Percentiles rank a stretch among this genome's conserved stretches.
Conservation (phyloP, 805 yeast species). For the Yarrowia sp. region DNA sequence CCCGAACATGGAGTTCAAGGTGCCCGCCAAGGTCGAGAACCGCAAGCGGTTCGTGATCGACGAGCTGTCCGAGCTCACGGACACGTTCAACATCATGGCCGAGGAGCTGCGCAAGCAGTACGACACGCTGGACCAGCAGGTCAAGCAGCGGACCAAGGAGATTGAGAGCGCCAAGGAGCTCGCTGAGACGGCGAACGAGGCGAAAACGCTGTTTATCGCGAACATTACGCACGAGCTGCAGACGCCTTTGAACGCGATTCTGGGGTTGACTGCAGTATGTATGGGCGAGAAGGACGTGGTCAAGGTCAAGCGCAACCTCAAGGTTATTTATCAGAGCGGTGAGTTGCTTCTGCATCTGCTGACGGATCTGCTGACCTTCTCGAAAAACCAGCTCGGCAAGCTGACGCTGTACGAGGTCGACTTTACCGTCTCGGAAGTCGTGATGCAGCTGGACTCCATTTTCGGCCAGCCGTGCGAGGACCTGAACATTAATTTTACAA, state of each 20-base stretch:
- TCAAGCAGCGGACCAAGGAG: conserved; percentile 79
- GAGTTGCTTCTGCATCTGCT: conserved; percentile 83
- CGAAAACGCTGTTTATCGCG: conserved; percentile 90
- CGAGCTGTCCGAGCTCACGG: conserved; percentile 80
- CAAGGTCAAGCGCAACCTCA: conserved; percentile 70
- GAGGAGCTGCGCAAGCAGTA: conserved; percentile 83
- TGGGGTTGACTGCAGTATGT: conserved; percentile 93
- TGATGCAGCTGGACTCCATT: conserved; percentile 79
- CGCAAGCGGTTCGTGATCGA: conserved; percentile 48
- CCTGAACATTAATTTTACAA: conserved; percentile 18
- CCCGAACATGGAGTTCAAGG: conserved; percentile 28
- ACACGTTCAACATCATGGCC: conserved; percentile 87
- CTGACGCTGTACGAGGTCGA: conserved; percentile 80
- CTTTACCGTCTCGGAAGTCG: conserved; percentile 76
- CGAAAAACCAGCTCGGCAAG: conserved; percentile 84
- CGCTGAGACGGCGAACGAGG: conserved; percentile 95
- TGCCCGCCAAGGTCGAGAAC: conserved; percentile 34
- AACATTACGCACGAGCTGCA: conserved; percentile 91
- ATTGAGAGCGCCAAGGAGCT: conserved; percentile 81
- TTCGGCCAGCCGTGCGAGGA: conserved; percentile 66
- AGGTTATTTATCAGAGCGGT: conserved; percentile 85
- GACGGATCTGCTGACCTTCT: conserved; percentile 86
- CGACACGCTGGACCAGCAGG: conserved; percentile 79
- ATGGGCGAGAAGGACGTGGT: conserved; percentile 75
- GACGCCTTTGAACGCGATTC: conserved; percentile 92